Conservation (phyloP, 345 rosid species). For the Corchorus capsularis region DNA sequence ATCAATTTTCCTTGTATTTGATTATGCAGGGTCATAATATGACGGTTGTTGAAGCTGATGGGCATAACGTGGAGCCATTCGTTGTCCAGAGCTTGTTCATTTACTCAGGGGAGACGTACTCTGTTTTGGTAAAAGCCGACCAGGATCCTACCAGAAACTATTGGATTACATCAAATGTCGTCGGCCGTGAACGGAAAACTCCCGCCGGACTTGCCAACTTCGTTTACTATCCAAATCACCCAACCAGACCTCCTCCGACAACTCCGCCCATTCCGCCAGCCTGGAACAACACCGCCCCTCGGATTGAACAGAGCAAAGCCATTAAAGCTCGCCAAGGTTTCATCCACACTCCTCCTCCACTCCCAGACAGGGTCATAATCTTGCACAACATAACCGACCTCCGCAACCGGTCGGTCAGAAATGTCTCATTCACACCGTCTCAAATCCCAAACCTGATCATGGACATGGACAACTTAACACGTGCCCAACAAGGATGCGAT, state of each 20-base stretch:
- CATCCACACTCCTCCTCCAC: conserved; percentile 43
- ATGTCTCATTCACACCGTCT: conserved; percentile 57
- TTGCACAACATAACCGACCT: conserved; percentile 43
- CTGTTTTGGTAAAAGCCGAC: conserved; percentile 59
- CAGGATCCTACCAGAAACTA: conserved; percentile 62
- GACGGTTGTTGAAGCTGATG: conserved; percentile 85
- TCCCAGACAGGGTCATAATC: conserved; percentile 48
- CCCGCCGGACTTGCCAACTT: conserved; percentile 54
- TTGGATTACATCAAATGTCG: conserved; percentile 67
- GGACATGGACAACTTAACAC: conserved; percentile 42
- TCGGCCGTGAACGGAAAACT: conserved; percentile 45
- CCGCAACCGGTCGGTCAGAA: conserved; percentile 58
- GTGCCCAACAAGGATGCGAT: conserved; percentile 40
- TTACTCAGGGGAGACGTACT: conserved; percentile 79
- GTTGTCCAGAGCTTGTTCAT: conserved; percentile 67
- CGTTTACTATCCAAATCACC: conserved; percentile 63
- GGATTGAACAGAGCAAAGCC: conserved; percentile 54
- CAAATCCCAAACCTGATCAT: conserved; percentile 62
- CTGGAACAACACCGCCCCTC: conserved; percentile 44
- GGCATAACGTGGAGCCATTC: conserved; percentile 73
- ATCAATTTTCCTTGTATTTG: neutral
- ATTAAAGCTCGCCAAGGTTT: conserved; percentile 52
- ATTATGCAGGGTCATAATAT: conserved; percentile 58
- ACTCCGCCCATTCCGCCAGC: conserved; percentile 40
- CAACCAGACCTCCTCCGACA: conserved; percentile 44